Percentiles rank a stretch among this genome's conserved stretches.
Conservation (phyloP, 2,329 filamentous ascomycete species). For the Byssochlamys sp. region DNA sequence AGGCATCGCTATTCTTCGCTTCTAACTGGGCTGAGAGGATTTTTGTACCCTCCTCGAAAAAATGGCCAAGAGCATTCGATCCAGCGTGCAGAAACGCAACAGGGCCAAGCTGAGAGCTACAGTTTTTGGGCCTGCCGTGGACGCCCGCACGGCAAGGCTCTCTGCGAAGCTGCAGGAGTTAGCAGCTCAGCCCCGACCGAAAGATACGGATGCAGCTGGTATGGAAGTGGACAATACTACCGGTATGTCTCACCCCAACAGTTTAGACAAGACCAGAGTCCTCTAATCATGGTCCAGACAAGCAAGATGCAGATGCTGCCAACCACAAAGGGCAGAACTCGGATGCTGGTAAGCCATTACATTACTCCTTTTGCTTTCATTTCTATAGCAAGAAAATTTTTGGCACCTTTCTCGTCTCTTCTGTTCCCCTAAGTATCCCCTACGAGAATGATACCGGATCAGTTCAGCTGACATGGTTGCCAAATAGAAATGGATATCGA, state of each 20-base stretch:
- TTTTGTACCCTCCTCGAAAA: slow-evolving; percentile 12
- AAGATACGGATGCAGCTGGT: slow-evolving; percentile 37
- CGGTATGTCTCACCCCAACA: slow-evolving; percentile 5
- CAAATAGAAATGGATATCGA: slow-evolving; percentile 35
- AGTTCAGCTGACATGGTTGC: background rate
- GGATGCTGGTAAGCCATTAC: background rate
- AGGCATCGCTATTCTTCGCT: background rate
- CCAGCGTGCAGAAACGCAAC: slow-evolving; percentile 73
- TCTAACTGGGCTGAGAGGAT: background rate
- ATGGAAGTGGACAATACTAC: slow-evolving; percentile 14
- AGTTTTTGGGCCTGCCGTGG: slow-evolving; percentile 75
- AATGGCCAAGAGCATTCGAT: slow-evolving; percentile 82
- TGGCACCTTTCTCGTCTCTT: background rate
- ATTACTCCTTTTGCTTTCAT: background rate
- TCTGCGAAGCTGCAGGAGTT: slow-evolving; percentile 77
- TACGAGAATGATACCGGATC: slow-evolving; percentile 5
- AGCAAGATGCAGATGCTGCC: background rate
- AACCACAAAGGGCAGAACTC: background rate
- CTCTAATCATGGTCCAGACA: background rate
- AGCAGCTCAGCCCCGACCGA: slow-evolving; percentile 63
- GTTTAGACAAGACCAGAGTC: background rate
- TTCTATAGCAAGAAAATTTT: background rate
- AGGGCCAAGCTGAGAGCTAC: slow-evolving; percentile 67
- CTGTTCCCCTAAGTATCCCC: background rate
- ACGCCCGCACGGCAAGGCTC: slow-evolving; percentile 69